Evolutionary conservation across 2,329 filamentous ascomycete species (phyloP).

Genomic region (Leptographium radiaticola): DNA sequence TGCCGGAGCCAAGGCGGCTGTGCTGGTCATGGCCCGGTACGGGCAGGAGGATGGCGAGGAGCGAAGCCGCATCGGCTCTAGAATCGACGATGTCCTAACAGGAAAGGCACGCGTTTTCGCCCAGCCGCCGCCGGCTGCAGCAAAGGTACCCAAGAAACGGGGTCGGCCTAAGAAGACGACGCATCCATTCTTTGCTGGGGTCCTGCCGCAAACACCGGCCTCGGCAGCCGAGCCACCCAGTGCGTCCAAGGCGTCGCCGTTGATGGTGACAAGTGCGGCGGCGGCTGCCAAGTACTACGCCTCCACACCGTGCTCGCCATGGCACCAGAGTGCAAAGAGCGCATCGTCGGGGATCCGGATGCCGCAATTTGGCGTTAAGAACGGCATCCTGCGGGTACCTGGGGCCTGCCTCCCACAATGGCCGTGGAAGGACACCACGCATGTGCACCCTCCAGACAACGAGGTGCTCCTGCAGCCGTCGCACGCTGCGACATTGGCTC

Average conservation of each 20-base stretch:
- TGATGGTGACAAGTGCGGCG: conserved; percentile 11
- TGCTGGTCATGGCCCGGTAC: conserved; percentile 1
- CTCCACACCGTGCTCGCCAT: conserved; percentile 41
- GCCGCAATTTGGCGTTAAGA: conserved; percentile 31
- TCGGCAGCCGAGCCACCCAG: not conserved
- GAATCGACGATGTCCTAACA: not conserved
- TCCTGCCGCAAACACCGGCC: conserved; percentile 16
- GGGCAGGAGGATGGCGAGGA: conserved; percentile 2
- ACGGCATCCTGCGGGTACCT: conserved; percentile 42
- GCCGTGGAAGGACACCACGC: conserved; percentile 52
- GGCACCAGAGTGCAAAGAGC: conserved; percentile 19
- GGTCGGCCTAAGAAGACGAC: conserved; percentile 12
- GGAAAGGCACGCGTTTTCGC: not conserved
- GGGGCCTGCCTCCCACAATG: conserved; percentile 57
- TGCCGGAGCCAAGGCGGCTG: not conserved
- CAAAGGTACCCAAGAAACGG: not conserved
- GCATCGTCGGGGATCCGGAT: conserved; percentile 16
- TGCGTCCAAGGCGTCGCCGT: conserved; percentile 10
- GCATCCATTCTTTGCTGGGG: conserved; percentile 58
- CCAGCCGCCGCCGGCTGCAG: not conserved
- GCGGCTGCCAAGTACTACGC: conserved; percentile 29
- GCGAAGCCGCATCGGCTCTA: conserved; percentile 3
- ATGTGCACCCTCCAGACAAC: conserved; percentile 28
- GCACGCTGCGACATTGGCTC: not conserved
- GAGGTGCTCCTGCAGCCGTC: not conserved